phyloP scores from a whole-genome alignment of 73 alveolate genomes.

The Paramecium primaurelia region DNA sequence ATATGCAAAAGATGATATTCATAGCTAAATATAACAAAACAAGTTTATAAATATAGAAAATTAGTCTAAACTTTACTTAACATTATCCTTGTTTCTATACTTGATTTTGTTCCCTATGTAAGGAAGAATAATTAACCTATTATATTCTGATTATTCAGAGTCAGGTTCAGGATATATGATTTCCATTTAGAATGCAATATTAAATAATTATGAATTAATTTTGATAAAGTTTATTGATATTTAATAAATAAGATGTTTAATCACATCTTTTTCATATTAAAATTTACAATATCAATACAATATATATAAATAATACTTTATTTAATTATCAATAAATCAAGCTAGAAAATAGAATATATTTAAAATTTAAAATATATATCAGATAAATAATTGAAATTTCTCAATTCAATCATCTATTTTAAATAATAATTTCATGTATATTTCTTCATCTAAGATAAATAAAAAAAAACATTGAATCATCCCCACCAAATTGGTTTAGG shows the following conservation, averaged over 20 bases:
- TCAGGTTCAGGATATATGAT: not conserved
- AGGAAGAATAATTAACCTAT: not conserved
- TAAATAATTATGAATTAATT: too few species aligned
- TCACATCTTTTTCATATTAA: not conserved
- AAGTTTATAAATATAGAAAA: not conserved
- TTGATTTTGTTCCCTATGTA: not conserved
- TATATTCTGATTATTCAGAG: not conserved
- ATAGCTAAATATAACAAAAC: not conserved
- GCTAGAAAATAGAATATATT: too few species aligned
- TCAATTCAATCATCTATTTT: too few species aligned
- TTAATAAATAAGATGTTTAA: too few species aligned
- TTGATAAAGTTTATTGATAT: not conserved
- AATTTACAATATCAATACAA: too few species aligned
- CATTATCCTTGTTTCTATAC: not conserved
- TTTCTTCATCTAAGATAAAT: too few species aligned
- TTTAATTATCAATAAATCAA: too few species aligned
- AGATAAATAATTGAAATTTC: too few species aligned
- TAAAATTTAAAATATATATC: too few species aligned
- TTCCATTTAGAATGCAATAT: not conserved
- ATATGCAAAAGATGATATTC: not conserved
- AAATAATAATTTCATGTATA: too few species aligned
- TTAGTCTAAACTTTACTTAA: not conserved
- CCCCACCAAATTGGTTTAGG: slow-evolving; percentile 23
- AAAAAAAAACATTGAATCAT: not conserved
- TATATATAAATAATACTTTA: too few species aligned